Conservation (phyloP, 148 eudicot genomes). For the Limonium bicolor region DNA sequence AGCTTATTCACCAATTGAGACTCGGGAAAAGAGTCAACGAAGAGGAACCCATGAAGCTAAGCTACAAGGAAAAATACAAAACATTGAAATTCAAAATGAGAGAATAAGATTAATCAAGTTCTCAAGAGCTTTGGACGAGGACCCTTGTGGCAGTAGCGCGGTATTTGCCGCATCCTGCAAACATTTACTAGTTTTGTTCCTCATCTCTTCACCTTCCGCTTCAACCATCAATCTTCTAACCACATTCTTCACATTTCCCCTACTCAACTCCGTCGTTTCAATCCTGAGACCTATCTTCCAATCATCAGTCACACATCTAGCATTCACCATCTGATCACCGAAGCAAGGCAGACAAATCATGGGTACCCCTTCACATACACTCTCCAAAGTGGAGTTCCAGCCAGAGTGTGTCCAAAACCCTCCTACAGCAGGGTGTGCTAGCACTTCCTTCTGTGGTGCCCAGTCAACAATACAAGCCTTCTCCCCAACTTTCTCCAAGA, state of each 20-base stretch:
- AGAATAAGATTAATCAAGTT: neutral
- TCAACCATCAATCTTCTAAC: neutral
- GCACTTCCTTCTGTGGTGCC: slow-evolving; percentile 31
- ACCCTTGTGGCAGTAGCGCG: neutral
- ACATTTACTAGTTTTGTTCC: neutral
- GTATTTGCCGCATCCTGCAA: neutral
- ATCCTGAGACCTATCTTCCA: slow-evolving; percentile 29
- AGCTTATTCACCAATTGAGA: too few relatives aligned
- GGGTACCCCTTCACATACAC: slow-evolving; percentile 8
- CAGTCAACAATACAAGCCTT: neutral
- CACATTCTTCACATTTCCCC: neutral
- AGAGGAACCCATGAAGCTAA: too few relatives aligned
- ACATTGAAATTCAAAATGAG: slow-evolving; percentile 2
- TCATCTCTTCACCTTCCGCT: neutral
- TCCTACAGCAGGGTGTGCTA: slow-evolving; percentile 36
- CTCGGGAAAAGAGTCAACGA: too few relatives aligned
- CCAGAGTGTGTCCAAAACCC: slow-evolving; percentile 57
- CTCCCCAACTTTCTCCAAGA: neutral
- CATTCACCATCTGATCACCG: slow-evolving; percentile 6
- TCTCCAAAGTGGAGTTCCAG: slow-evolving; percentile 52
- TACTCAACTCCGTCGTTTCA: neutral
- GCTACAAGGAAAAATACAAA: too few relatives aligned
- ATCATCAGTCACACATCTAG: slow-evolving; percentile 15
- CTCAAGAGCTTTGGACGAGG: neutral
- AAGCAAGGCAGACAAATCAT: slow-evolving; percentile 4